These are phyloP conservation scores for Monilinia fructigena DNA, from an alignment of 2,329 filamentous ascomycete species.

Conservation along the genomic window DNA sequence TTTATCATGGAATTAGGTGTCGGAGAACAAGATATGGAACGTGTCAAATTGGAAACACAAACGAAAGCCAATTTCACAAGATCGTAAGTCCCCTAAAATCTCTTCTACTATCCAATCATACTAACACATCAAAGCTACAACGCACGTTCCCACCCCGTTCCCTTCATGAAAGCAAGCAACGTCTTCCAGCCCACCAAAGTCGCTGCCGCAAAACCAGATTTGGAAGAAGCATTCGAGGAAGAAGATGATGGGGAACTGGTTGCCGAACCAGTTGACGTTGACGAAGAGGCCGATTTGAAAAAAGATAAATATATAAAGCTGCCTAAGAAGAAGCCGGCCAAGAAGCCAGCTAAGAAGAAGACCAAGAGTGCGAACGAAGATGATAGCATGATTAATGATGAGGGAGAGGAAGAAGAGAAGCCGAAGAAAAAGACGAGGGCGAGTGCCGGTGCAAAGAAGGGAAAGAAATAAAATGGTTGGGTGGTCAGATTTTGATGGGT, in stretches of 20 bases:
- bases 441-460: slow-evolving; percentile 29
- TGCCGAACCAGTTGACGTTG: slow-evolving; percentile 55
- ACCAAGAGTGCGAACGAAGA: slow-evolving; percentile 31
- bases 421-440: slow-evolving; percentile 35
- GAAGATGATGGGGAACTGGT: slow-evolving; percentile 73
- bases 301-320: slow-evolving; percentile 97
- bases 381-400: slow-evolving; percentile 32
- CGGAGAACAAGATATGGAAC: slow-evolving; percentile 74
- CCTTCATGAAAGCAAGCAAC: slow-evolving; percentile 91
- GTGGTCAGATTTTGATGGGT: background rate
- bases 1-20: slow-evolving; percentile 88
- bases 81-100: slow-evolving; percentile 57
- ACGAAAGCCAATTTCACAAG: slow-evolving; percentile 89
- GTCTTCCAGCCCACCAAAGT: slow-evolving; percentile 69
- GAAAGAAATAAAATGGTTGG: slow-evolving; percentile 31
- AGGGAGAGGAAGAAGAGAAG: slow-evolving; percentile 27
- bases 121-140: slow-evolving; percentile 65
- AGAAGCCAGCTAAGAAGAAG: slow-evolving; percentile 45
- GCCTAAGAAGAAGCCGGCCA: slow-evolving; percentile 68
- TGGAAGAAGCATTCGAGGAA: slow-evolving; percentile 94
- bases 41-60: slow-evolving; percentile 75
- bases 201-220: slow-evolving; percentile 77
- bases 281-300: slow-evolving; percentile 77
- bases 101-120: background rate
- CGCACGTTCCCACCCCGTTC: slow-evolving; percentile 77